phyloP scores from a whole-genome alignment of 768 basidiomycete genomes.

The Kwoniella sp. region DNA sequence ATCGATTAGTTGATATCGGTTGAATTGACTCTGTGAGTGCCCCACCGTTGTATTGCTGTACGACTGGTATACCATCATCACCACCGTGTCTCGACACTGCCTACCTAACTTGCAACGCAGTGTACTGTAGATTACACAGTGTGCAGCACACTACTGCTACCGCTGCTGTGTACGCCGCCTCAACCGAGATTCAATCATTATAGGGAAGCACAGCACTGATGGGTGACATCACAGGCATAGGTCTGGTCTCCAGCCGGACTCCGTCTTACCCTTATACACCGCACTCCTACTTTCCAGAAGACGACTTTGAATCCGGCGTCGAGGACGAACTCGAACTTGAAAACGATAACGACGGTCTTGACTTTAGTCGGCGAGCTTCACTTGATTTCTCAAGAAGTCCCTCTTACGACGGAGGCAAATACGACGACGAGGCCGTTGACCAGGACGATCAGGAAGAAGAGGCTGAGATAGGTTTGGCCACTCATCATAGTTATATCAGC shows the following conservation, averaged over 20 bases:
- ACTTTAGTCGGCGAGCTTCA: not conserved
- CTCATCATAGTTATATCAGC: not conserved
- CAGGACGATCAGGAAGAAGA: not conserved
- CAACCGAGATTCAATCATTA: too few species aligned
- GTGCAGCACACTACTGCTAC: too few species aligned
- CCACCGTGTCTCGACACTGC: too few species aligned
- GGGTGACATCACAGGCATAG: not conserved
- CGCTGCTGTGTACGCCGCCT: too few species aligned
- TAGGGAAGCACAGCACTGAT: constrained; percentile 3
- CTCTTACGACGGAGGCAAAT: not conserved
- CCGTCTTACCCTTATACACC: not conserved
- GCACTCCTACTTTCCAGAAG: not conserved
- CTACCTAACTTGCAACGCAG: too few species aligned
- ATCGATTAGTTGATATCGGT: too few species aligned
- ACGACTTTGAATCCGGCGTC: too few species aligned
- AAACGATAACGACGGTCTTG: not conserved
- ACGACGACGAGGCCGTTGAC: not conserved
- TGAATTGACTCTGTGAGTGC: not conserved
- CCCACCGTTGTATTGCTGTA: not conserved
- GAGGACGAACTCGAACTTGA: not conserved
- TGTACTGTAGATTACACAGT: too few species aligned
- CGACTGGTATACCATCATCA: too few species aligned
- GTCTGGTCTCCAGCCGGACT: not conserved
- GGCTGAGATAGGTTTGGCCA: not conserved
- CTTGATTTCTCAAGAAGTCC: not conserved